Evolutionary conservation across 2,329 filamentous ascomycete species (phyloP).

Genomic region (Aspergillus amoenus): DNA sequence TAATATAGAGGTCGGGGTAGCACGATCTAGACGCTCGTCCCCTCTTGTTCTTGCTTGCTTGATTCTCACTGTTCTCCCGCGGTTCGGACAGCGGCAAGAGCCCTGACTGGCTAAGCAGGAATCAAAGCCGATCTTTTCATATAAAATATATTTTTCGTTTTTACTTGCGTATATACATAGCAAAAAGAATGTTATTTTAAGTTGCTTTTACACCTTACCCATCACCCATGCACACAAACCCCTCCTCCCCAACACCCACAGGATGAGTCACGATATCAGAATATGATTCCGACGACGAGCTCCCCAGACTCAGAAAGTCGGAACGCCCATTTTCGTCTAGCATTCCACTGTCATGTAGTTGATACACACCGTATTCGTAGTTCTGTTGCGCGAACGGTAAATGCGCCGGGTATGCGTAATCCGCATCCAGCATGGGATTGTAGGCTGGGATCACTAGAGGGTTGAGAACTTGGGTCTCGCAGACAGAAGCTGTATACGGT

Average conservation of each 20-base stretch:
- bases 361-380: neutral
- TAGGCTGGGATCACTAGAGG: neutral
- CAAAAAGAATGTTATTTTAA: too few species aligned
- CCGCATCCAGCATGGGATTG: neutral
- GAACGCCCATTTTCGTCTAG: neutral
- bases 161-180: too few species aligned
- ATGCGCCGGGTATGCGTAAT: neutral
- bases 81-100: too few species aligned
- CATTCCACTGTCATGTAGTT: neutral
- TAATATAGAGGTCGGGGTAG: neutral
- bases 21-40: neutral
- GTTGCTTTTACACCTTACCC: too few species aligned
- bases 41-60: neutral
- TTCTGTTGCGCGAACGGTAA: neutral
- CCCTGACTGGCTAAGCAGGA: too few species aligned
- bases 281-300: neutral
- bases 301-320: neutral
- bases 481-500: neutral
- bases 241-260: neutral
- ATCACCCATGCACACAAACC: neutral
- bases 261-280: neutral
- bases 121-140: too few species aligned
- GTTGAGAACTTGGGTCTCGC: neutral
- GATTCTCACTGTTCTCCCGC: too few species aligned
- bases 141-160: too few species aligned